Evolutionary conservation across 164 flowering plant species (phyloP), one percentile per base, ranked within the genome.

Genomic region (Magnolia officinalis): DNA sequence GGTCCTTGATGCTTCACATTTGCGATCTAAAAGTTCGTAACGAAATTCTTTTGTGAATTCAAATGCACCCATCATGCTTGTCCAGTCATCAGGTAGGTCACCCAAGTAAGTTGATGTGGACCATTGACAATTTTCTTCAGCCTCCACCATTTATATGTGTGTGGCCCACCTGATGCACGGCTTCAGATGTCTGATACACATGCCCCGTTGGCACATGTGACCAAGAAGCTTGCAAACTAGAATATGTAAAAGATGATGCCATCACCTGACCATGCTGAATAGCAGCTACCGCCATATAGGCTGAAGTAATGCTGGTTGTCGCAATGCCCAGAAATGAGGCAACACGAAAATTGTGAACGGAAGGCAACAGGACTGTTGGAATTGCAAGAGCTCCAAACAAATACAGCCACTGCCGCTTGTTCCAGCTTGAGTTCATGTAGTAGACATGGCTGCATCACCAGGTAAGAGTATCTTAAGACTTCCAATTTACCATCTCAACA

Each of bases 331-430:
- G 72, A 26, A 75, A 24, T 26, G 77, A 67, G 26, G 31, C 63
- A 55, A 75, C 16, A 7, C 77, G 77, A n/a, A 67, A 75, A 26
- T 75, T 75, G 64, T 75, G 77, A 55, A 75, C 63, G 18, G 77
- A 67, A 29, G 77, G 77, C 20, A 75, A 50, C 20, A 75, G 72
- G 37, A 75, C 77, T 8, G 63, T 67, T 50, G 77, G 72, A 52
- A 68, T 23, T 23, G 72, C 63, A 26, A 67, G 63, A 10, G 72
- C 64, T 10, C 77, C 77, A 20, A 75, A 75, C 21, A 75, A 23
- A 37, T 75, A 67, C 23, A 68, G 72, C 77, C 77, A 75, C 24
- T 67, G 37, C 50, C 77, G 50, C 72, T 75, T 75, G 72, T 75
- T 31, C 72, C 72, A 68, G 65, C 26, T 26, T 23, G 72, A 67